Evolutionary conservation across 2,329 filamentous ascomycete genomes (phyloP), one percentile per base, ranked within the genome.

Genomic region (Juglanconis oblonga): DNA sequence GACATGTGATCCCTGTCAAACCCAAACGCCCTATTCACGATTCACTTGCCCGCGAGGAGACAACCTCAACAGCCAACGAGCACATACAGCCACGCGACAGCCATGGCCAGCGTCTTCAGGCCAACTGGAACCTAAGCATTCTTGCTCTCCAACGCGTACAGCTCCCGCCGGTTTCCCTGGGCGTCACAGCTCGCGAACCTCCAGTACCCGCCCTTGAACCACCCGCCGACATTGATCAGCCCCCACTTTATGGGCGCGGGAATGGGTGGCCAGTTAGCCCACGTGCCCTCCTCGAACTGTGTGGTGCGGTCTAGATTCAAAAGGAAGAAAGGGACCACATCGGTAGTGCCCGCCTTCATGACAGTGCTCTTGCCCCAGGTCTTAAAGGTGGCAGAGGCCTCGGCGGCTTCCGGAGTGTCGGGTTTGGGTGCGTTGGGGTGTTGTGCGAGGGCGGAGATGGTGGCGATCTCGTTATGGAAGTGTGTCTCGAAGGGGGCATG

Each of bases 221-320:
- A 77, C 2, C 84, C 85, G 1, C 76, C 83, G 48, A 87, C 70
- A 66, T 87, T 87, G 40, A 82, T 76, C 62, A 89, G 66, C 0
- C 79, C 80, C 84, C 84, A 88, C 58, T 79, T 78, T 61, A 88
- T 77, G 3, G 82, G 79, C 5, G 75, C 77, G 1, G 86, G 85
- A 76, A 88, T 88, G 0, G 86, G 84, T 49, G 86, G 86, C 85
- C 86, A 89, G 65, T 80, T 79, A 11, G 76, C 77, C 84, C 86
- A 88, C 67, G 78, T 69, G 31, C 84, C 84, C 5, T 81, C 81
- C 71, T 89, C 87, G 13, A 70, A 70, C 29, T 57, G 58, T 62
- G 75, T 78, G 3, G 80, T 85, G 47, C 76, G 72, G 69, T 89
- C 87, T 29, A 87, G 72, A 67, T 88, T 88, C 64, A 87, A 71